Conservation (phyloP, 345 rosid genomes). For the Lepidium sativum region DNA sequence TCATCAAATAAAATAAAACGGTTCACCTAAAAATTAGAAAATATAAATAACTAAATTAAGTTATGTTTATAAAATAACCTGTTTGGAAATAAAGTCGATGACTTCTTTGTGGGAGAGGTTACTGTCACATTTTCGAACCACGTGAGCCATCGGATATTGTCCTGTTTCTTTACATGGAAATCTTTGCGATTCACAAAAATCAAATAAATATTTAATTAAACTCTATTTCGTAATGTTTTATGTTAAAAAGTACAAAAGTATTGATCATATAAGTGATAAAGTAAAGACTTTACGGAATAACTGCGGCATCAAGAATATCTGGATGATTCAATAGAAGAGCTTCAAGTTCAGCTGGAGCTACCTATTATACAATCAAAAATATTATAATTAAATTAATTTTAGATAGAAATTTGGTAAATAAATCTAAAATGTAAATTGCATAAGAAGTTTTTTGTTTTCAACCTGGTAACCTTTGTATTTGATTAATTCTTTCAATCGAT, state of each 20-base stretch:
- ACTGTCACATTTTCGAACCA: slow-evolving; percentile 43
- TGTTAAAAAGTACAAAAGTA: background rate
- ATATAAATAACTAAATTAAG: background rate
- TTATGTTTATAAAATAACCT: slow-evolving; percentile 30
- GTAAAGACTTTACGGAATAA: slow-evolving; percentile 47
- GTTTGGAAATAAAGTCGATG: slow-evolving; percentile 50
- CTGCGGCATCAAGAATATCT: slow-evolving; percentile 59
- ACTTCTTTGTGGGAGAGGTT: slow-evolving; percentile 30
- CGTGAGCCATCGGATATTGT: slow-evolving; percentile 72
- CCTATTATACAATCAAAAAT: slow-evolving; percentile 28
- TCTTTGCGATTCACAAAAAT: slow-evolving; percentile 25
- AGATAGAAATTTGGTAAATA: background rate
- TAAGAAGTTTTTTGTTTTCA: background rate
- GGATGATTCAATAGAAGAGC: slow-evolving; percentile 57
- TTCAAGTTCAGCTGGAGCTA: slow-evolving; percentile 84
- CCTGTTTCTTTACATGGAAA: slow-evolving; percentile 70
- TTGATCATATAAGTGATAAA: background rate
- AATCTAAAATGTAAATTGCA: background rate
- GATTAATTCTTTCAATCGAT: slow-evolving; percentile 78
- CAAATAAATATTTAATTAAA: background rate
- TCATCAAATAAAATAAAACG: background rate
- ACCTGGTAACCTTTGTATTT: slow-evolving; percentile 95
- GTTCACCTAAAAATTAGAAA: background rate
- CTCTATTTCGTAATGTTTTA: background rate
- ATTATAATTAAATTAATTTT: background rate